A percentile compares a stretch with the other conserved stretches of the same genome.
Conservation (phyloP, 331 rosid genomes). For the Rhamnella rubrinervis region DNA sequence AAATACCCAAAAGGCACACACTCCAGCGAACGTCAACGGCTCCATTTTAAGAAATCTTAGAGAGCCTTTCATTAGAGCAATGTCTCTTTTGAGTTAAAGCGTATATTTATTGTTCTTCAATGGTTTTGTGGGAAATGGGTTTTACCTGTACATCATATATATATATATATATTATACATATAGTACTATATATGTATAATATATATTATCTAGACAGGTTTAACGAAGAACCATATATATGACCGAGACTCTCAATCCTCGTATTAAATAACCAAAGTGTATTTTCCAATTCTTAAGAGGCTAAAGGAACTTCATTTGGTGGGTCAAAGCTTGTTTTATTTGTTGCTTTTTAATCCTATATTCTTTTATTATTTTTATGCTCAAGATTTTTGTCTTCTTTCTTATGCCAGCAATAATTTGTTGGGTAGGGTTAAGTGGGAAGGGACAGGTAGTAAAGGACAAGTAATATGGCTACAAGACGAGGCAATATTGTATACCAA, state of each 20-base stretch:
- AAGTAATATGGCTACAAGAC: too few species aligned
- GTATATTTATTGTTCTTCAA: background rate
- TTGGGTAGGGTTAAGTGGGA: too few species aligned
- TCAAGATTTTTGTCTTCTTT: background rate
- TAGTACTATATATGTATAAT: too few species aligned
- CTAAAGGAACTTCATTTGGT: constrained; percentile 18
- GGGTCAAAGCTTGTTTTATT: constrained; percentile 17
- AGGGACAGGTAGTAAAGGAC: too few species aligned
- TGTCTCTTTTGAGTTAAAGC: constrained; percentile 20
- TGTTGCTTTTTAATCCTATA: constrained; percentile 15
- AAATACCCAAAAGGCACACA: constrained; percentile 42
- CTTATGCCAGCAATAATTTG: too few species aligned
- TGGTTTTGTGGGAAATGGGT: constrained; percentile 6
- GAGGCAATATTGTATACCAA: too few species aligned
- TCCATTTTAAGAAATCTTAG: constrained; percentile 55
- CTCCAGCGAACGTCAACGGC: constrained; percentile 71
- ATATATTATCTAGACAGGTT: background rate
- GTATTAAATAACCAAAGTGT: constrained; percentile 20
- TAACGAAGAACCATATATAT: background rate
- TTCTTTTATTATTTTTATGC: background rate
- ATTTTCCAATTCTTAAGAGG: constrained; percentile 19
- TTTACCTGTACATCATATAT: too few species aligned
- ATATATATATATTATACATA: too few species aligned
- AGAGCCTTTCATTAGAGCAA: background rate
- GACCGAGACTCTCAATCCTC: background rate